Evolutionary conservation across 2,329 filamentous ascomycete genomes (phyloP).

Genomic region (Cadophora sp.): DNA sequence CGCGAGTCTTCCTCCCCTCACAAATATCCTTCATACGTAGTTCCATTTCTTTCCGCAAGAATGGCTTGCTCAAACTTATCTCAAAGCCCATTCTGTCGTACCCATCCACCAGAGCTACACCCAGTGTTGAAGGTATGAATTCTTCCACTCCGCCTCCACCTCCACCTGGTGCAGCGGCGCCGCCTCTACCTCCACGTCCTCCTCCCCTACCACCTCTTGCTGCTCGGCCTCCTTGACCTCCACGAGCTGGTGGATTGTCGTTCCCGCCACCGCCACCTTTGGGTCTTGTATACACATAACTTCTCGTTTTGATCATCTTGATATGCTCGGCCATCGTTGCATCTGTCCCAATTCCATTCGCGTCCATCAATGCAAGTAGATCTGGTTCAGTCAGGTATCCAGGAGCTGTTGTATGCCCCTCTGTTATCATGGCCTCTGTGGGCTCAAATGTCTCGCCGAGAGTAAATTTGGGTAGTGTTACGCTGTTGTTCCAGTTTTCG

Average conservation of each 20-base stretch:
- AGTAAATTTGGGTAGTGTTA: slow-evolving; percentile 79
- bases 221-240: slow-evolving; percentile 47
- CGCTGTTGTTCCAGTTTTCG: slow-evolving; percentile 92
- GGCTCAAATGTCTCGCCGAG: slow-evolving; percentile 86
- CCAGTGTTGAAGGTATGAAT: slow-evolving; percentile 91
- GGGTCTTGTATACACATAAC: slow-evolving; percentile 78
- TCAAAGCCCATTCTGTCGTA: slow-evolving; percentile 96
- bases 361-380: slow-evolving; percentile 95
- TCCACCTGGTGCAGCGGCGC: slow-evolving; percentile 44
- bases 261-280: slow-evolving; percentile 46
- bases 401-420: slow-evolving; percentile 88
- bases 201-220: slow-evolving; percentile 50
- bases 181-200: slow-evolving; percentile 44
- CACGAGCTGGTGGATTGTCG: slow-evolving; percentile 42
- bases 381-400: slow-evolving; percentile 93
- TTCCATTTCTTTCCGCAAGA: slow-evolving; percentile 97
- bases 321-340: slow-evolving; percentile 99
- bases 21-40: slow-evolving; percentile 96
- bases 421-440: slow-evolving; percentile 84
- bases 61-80: slow-evolving; percentile 92
- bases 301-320: slow-evolving; percentile 87
- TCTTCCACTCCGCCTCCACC: slow-evolving; percentile 67
- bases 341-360: slow-evolving; percentile 97
- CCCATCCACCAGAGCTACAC: slow-evolving; percentile 89
- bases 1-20: slow-evolving; percentile 78